Percentiles rank a stretch among this genome's conserved stretches.
These are phyloP conservation scores for Pyrus hybrid DNA, from an alignment of 331 rosid species.

Conservation along the genomic window DNA sequence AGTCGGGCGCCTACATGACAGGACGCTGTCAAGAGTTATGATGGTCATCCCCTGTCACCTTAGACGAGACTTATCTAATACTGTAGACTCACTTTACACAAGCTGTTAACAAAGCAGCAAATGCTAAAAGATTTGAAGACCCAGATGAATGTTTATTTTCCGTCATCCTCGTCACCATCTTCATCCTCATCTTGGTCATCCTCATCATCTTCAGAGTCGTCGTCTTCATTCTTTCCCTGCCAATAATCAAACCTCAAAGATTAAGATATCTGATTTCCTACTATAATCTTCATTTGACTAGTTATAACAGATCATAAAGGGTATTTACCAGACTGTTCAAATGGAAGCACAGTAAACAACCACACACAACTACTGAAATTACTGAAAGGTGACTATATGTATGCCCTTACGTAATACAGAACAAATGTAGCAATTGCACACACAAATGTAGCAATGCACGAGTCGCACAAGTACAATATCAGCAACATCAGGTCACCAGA, in stretches of 20 bases:
- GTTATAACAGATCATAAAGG: background rate
- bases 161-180: slow-evolving; percentile 45
- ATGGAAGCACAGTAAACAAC: background rate
- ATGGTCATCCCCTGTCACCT: slow-evolving; percentile 12
- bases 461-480: background rate
- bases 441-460: background rate
- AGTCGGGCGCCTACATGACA: slow-evolving; percentile 8
- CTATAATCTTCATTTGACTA: background rate
- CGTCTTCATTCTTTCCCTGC: slow-evolving; percentile 68
- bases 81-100: slow-evolving; percentile 36
- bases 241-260: background rate
- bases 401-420: background rate
- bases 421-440: background rate
- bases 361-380: background rate
- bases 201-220: slow-evolving; percentile 50
- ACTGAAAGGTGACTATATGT: background rate
- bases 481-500: background rate
- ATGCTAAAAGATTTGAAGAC: slow-evolving; percentile 9
- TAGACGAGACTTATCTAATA: slow-evolving; percentile 13
- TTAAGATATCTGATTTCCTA: background rate
- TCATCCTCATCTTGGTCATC: slow-evolving; percentile 43
- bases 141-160: slow-evolving; percentile 23
- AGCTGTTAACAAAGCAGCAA: slow-evolving; percentile 30
- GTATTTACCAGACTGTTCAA: background rate
- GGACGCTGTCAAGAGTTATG: slow-evolving; percentile 1